A percentile compares a stretch with the other conserved stretches of the same genome.
These are phyloP conservation scores for Kluyveromyces siamensis DNA, from an alignment of 805 yeast species.

Conservation along the genomic window DNA sequence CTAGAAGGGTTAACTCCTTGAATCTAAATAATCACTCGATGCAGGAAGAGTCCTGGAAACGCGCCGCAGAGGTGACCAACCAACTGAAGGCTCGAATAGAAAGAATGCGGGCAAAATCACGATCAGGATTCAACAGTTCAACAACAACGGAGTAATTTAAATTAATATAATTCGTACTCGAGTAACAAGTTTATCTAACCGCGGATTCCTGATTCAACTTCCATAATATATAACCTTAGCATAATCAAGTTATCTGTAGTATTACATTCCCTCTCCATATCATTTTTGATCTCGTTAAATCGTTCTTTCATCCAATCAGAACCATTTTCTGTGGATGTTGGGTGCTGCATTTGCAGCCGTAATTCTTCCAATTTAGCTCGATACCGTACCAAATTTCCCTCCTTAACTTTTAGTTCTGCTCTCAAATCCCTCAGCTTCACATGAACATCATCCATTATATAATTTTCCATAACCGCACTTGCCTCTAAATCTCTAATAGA, in stretches of 20 bases:
- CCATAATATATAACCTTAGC: not conserved
- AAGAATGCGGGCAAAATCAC: conserved; percentile 67
- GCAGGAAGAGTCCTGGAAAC: conserved; percentile 63
- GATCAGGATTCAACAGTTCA: conserved; percentile 11
- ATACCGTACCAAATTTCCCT: not conserved
- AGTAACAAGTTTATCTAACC: not conserved
- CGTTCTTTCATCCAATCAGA: not conserved
- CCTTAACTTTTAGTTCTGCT: not conserved
- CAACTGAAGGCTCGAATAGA: conserved; percentile 82
- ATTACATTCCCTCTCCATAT: not conserved
- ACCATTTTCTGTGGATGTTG: too few relatives aligned
- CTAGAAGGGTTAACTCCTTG: conserved; percentile 22
- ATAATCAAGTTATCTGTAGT: not conserved
- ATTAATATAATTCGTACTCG: not conserved
- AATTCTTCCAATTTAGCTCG: not conserved
- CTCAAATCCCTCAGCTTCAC: conserved; percentile 1
- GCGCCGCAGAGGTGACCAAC: conserved; percentile 84
- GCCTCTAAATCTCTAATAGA: conserved; percentile 1
- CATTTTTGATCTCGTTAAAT: not conserved
- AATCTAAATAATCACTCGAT: conserved; percentile 26
- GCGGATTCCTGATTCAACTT: not conserved
- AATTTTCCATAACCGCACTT: not conserved
- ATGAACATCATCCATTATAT: not conserved
- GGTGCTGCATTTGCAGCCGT: not conserved
- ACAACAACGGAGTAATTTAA: not conserved